phyloP scores from a whole-genome alignment of 2,329 filamentous ascomycete species.

The Microsporum canis region DNA sequence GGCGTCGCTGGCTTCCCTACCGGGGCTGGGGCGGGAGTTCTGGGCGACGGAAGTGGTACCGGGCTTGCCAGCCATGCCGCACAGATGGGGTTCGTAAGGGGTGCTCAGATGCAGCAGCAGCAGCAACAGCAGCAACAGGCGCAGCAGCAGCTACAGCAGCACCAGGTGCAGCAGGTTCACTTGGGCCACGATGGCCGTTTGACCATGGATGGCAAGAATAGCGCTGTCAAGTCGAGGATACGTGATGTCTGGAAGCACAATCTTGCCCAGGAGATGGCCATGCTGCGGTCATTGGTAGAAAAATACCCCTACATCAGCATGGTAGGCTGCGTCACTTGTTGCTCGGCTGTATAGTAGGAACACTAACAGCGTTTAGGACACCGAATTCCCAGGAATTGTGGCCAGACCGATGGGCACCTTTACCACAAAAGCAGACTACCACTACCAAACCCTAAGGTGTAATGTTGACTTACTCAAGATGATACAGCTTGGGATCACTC shows the following conservation, averaged over 20 bases:
- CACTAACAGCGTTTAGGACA: slow-evolving; percentile 53
- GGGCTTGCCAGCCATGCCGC: slow-evolving; percentile 79
- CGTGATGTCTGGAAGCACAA: slow-evolving; percentile 94
- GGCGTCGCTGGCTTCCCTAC: slow-evolving; percentile 47
- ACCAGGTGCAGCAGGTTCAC: slow-evolving; percentile 43
- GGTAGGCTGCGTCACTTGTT: slow-evolving; percentile 47
- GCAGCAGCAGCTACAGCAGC: slow-evolving; percentile 41
- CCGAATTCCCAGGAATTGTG: slow-evolving; percentile 96
- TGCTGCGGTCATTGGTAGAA: slow-evolving; percentile 70
- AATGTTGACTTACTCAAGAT: slow-evolving; percentile 97
- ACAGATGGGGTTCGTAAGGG: slow-evolving; percentile 75
- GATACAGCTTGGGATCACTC: slow-evolving; percentile 88
- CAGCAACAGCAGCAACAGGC: slow-evolving; percentile 42
- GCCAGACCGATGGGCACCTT: slow-evolving; percentile 91
- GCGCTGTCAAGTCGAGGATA: slow-evolving; percentile 64
- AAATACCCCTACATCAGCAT: slow-evolving; percentile 95
- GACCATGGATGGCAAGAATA: slow-evolving; percentile 44
- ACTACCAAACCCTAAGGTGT: slow-evolving; percentile 93
- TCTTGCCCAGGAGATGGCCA: slow-evolving; percentile 77
- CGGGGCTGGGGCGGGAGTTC: slow-evolving; percentile 41
- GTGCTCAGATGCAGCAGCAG: slow-evolving; percentile 53
- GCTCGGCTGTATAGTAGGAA: background rate
- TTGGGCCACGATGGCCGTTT: slow-evolving; percentile 40
- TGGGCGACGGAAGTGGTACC: slow-evolving; percentile 44
- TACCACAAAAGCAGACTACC: slow-evolving; percentile 89